Conservation (phyloP, 1,284 basidiomycete genomes). For the Melampsora occidentalis region DNA sequence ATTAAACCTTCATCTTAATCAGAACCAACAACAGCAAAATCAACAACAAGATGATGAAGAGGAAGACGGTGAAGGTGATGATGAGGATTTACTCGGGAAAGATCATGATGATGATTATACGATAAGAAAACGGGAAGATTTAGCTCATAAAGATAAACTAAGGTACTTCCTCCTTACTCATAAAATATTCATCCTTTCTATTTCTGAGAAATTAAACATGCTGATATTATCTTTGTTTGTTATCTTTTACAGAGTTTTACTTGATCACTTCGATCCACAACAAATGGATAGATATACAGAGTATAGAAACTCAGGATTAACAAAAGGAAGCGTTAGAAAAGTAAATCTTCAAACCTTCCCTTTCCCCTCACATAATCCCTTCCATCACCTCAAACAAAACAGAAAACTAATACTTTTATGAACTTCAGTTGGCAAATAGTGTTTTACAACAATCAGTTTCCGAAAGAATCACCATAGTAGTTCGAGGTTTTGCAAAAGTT, state of each 20-base stretch:
- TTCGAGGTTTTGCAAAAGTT: slow-evolving; percentile 82
- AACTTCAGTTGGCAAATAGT: slow-evolving; percentile 72
- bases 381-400: slow-evolving; percentile 17
- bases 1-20: background rate
- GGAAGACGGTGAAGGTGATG: slow-evolving; percentile 50
- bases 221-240: no score
- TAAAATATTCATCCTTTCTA: background rate
- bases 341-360: slow-evolving; percentile 54
- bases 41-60: slow-evolving; percentile 46
- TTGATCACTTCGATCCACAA: slow-evolving; percentile 76
- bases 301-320: slow-evolving; percentile 74
- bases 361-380: no score
- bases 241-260: slow-evolving; percentile 62
- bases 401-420: background rate
- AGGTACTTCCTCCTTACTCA: slow-evolving; percentile 47
- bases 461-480: slow-evolving; percentile 77
- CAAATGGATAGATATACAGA: slow-evolving; percentile 86
- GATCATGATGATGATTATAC: slow-evolving; percentile 49
- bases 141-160: slow-evolving; percentile 53
- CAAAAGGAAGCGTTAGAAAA: slow-evolving; percentile 76
- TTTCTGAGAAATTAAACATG: background rate
- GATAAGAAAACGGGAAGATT: slow-evolving; percentile 52
- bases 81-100: slow-evolving; percentile 48
- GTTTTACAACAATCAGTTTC: slow-evolving; percentile 73
- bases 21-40: slow-evolving; percentile 45